Evolutionary conservation across 202 grass and related monocot genomes (phyloP).

Genomic region (Brachypodium distachyon): DNA sequence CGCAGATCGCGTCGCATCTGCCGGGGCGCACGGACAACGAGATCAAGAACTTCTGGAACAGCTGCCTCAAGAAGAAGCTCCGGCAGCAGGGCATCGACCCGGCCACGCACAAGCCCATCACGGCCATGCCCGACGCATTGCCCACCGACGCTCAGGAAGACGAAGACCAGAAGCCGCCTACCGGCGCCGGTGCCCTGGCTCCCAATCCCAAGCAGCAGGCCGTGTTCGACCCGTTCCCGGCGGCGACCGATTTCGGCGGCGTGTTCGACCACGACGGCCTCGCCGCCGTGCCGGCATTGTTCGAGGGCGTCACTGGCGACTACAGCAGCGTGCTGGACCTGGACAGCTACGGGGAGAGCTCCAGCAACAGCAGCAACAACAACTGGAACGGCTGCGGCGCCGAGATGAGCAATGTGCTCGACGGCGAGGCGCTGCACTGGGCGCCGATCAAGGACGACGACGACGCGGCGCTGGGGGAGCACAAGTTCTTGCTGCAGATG

Average conservation of each 20-base stretch:
- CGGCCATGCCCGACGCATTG: neutral
- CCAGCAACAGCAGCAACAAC: slow-evolving; percentile 82
- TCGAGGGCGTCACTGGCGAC: slow-evolving; percentile 33
- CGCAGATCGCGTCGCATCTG: slow-evolving; percentile 80
- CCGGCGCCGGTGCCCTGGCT: no score
- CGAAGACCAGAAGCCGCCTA: neutral
- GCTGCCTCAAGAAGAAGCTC: slow-evolving; percentile 92
- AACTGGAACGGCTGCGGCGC: slow-evolving; percentile 70
- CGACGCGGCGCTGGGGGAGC: slow-evolving; percentile 27
- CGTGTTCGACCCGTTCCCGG: slow-evolving; percentile 66
- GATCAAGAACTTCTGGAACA: slow-evolving; percentile 99
- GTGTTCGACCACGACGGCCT: slow-evolving; percentile 23
- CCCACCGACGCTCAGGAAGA: neutral
- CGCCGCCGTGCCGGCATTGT: slow-evolving; percentile 7
- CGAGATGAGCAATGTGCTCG: slow-evolving; percentile 33
- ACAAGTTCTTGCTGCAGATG: slow-evolving; percentile 33
- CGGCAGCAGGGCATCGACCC: slow-evolving; percentile 69
- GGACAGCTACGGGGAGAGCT: slow-evolving; percentile 82
- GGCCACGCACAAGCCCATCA: slow-evolving; percentile 56
- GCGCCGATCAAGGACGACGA: slow-evolving; percentile 30
- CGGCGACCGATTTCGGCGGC: slow-evolving; percentile 18
- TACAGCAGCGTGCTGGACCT: slow-evolving; percentile 67
- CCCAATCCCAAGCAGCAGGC: slow-evolving; percentile 6
- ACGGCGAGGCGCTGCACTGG: slow-evolving; percentile 54
- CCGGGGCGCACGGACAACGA: slow-evolving; percentile 93